A percentile compares a stretch with the other conserved stretches of the same genome.
Conservation (phyloP, 768 basidiomycete genomes). For the Collybiopsis confluens region DNA sequence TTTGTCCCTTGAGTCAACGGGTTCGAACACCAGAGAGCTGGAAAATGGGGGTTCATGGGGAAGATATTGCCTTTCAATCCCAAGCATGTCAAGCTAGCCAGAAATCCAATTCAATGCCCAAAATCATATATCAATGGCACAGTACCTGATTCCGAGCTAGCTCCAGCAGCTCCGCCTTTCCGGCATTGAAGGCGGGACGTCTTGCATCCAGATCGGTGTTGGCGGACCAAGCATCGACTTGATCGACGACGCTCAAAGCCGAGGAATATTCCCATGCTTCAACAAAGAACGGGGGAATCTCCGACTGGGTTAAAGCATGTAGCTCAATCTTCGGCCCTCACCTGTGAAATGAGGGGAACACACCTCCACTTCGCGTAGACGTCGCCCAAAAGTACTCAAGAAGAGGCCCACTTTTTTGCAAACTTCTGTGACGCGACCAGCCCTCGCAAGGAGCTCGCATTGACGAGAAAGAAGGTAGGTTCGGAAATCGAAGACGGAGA, state of each 20-base stretch:
- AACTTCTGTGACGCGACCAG: constrained; percentile 67
- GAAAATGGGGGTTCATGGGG: constrained; percentile 73
- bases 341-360: constrained; percentile 11
- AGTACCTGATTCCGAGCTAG: constrained; percentile 83
- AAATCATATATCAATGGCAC: constrained; percentile 9
- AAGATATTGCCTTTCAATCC: constrained; percentile 67
- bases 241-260: constrained; percentile 76
- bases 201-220: constrained; percentile 42
- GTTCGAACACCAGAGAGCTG: constrained; percentile 28
- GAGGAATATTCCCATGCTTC: constrained; percentile 95
- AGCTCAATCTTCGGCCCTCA: constrained; percentile 6
- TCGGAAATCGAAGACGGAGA: constrained; percentile 92
- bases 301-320: constrained; percentile 35
- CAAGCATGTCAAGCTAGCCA: constrained; percentile 78
- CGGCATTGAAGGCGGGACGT: constrained; percentile 57
- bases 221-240: constrained; percentile 71
- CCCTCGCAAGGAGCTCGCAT: constrained; percentile 66
- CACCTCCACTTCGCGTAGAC: constrained; percentile 75
- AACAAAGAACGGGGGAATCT: constrained; percentile 67
- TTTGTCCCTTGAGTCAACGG: constrained; percentile 17
- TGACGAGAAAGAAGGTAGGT: constrained; percentile 87
- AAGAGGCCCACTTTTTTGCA: constrained; percentile 70
- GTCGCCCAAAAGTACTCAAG: constrained; percentile 70
- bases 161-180: constrained; percentile 85
- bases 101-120: background rate